Evolutionary conservation across 1,284 basidiomycete species (phyloP), one percentile per base, ranked within the genome.

Genomic region (Xerocomus nothofagi): DNA sequence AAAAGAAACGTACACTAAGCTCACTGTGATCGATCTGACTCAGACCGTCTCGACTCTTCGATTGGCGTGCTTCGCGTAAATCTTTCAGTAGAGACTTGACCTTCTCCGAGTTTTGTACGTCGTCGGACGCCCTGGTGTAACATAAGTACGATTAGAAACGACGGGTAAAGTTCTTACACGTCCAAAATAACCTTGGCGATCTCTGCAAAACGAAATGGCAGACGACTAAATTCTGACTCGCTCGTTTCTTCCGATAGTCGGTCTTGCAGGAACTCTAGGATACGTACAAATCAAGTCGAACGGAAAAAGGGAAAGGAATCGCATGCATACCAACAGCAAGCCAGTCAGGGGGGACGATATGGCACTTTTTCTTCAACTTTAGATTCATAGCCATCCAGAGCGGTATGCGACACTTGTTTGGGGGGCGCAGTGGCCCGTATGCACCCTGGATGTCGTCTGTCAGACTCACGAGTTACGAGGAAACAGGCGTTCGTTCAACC

Each of bases 321-420:
- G 12, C 14, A 45, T 20, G 42, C 50, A 38, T 36, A 93, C 95
- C 93, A 42, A 90, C 80, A 48, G 76, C 82, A 26, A 99, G 75
- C 96, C 96, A 99, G 23, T 81, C 77, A 2, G 96, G 96, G 0
- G 92, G 78, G 6, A 98, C 78, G 38, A 99, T 90, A 57, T 91
- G 82, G 56, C 96, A 98, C 69, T 96, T 96, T 61, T 90, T 88
- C 75, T 97, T 97, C 57, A 87, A 71, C 70, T 98, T 98, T 47
- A 99, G 75, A 60, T 96, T 93, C 6, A 91, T 74, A 0, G 94
- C 96, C 71, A 99, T 87, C 97, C 96, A 99, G 6, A 98, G 76
- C 0, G 97, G 97, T 10, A 98, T 83, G 52, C 78, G 77, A 20
- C 86, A 77, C 66, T 89, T 88, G 38, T 82, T 79, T 11, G 96